Base-by-base conservation (phyloP, 768 basidiomycete genomes). In the Amanita muscaria region DNA sequence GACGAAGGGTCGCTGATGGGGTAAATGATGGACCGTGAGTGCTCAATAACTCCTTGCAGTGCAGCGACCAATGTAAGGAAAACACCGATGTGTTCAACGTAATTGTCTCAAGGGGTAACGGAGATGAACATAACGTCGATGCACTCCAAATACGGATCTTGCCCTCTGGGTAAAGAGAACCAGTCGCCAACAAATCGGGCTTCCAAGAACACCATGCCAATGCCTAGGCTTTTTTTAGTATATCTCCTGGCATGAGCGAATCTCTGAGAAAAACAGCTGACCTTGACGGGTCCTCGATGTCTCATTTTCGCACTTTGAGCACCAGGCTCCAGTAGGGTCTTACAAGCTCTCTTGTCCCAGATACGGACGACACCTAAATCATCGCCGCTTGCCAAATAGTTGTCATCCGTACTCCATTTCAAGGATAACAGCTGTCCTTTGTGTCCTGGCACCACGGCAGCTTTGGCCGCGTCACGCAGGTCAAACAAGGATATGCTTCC, bases 161-260 rank as follows among this genome's bases (percentile, higher is more conserved):
- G 33, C 82, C 80, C 57, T 91, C 88, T 27, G 77, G 77, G 14
- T 82, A 81, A 1, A 83, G 79, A 3, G 86, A 85, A 1, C 88
- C 88, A 1, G 80, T 76, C 0, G 88, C 88, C 35, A 90, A 71
- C 12, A 88, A 67, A 12, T 80, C 76, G 0, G 76, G 69, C 54
- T 85, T 79, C 88, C 88, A 91, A 0, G 88, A 83, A 50, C 83
- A 88, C 83, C 89, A 91, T 2, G 88, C 84, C 43, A 91, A 66
- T 1, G 88, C 84, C 84, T 84, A 49, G 16, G 47, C 16, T 44
- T 46, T 23, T 10, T 44, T 36, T 37, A 27, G 32, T 16, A 54
- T 40, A 4, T 33, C 37, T 12, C 14, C 23, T n/a, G 19, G n/a
- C 12, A 33, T 40, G 33, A 10, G 12, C 3, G 14, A 10, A 23